Evolutionary conservation across 2,329 filamentous ascomycete species (phyloP), one percentile per base, ranked within the genome.

Genomic region (Hypoxylon sp.): DNA sequence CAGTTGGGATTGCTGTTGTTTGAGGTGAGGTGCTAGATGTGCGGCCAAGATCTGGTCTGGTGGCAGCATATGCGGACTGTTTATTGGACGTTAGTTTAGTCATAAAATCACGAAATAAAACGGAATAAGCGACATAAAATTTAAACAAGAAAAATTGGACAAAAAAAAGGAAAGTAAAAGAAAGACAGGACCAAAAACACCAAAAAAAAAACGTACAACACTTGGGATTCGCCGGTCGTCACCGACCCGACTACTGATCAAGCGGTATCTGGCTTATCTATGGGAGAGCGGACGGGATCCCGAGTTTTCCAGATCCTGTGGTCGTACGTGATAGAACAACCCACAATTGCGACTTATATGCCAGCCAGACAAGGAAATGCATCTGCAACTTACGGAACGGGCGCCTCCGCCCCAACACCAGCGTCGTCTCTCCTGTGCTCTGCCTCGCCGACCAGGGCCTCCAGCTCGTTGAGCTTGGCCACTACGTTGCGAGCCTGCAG

Each of bases 401-500:
- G 77, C n/a, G 69, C 56, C 5, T 61, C 64, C 17, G 48, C 44
- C 42, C 51, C 60, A 40, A 43, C 45, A 15, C 59, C 53, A 16
- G 70, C 66, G 17, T 71, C 67, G 30, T 68, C 61, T 36, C 72
- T 66, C 48, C 75, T 67, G 43, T 60, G 57, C 37, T 68, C 70
- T 4, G 83, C 83, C 42, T 81, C 79, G 47, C 68, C 71, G 38
- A 83, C 74, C 9, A 87, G 72, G 17, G 60, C 69, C 63, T 87
- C 83, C 5, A 86, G 74, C 65, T 81, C 77, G 65, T 87, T 87
- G 7, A 87, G 73, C 52, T 78, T 78, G 27, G 72, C 71, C 2
- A 87, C 76, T 8, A 86, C 82, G 32, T 75, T 71, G 51, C 82
- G 70, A 51, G 73, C 71, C 12, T 71, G 62, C 51, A 84, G 65